Evolutionary conservation across 2,329 filamentous ascomycete species (phyloP), one percentile per base, ranked within the genome.

Genomic region (Fusarium oligoseptatum): DNA sequence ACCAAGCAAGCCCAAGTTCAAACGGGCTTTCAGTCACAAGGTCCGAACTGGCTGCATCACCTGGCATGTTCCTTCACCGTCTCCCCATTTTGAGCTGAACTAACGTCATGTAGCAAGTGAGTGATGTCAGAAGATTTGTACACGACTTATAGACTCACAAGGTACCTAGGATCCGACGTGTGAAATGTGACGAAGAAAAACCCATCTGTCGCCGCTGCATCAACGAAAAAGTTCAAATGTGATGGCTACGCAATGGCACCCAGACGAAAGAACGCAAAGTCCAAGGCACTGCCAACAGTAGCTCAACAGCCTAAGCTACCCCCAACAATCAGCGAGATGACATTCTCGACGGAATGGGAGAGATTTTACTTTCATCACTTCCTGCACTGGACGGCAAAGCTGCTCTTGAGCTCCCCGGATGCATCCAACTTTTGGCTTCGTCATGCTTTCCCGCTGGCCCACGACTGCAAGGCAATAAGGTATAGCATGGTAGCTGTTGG

Each of bases 41-140:
- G 41, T 45, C 41, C 41, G 41, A 12, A 24, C 41, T 7, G 41
- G 41, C 41, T 45, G 20, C 41, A 45, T 45, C 12, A 45, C 41
- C 20, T 45, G 43, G 43, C 20, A 45, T 45, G 43, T 4, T 45
- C 12, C 43, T 1, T 45, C 41, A 22, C 43, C 43, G 12, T 15
- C 12, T 22, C 43, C 2, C 20, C 12, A 2, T 24, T 20, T 15
- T 45, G 7, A 24, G 2, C 20, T 24, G 6, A 15, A 24, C 20
- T 45, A 45, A 45, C 43, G 7, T 15, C 12, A 8, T 9, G 3
- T 14, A 45, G 43, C 43, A 45, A 45, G 43, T 45, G 2, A 45
- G 20, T 24, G 0, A 2, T 43, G 1, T 20, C 39, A 45, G 2
- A 3, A 45, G 6, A 45, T 15, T 22, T 1, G 2, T 1, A 4